phyloP scores from a whole-genome alignment of 257 asterid species.

The Echium plantagineum region DNA sequence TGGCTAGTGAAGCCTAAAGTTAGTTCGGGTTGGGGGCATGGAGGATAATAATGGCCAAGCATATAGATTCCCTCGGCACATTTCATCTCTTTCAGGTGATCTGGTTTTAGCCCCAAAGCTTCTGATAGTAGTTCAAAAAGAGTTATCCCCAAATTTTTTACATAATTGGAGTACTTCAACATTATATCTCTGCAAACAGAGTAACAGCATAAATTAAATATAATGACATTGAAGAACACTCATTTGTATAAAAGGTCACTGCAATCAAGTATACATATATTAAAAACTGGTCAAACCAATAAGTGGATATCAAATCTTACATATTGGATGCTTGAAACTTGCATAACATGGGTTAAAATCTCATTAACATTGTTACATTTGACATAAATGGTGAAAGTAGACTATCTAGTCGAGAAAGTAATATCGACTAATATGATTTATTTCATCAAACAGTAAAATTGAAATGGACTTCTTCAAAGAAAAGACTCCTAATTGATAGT shows the following conservation, averaged over 20 bases:
- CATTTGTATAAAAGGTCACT: neutral
- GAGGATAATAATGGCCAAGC: constrained; percentile 9
- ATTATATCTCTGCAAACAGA: constrained; percentile 6
- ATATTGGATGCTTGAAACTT: too few species aligned
- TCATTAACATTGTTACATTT: too few species aligned
- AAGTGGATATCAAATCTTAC: too few species aligned
- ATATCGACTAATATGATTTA: too few species aligned
- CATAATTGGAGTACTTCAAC: constrained; percentile 1
- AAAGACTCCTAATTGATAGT: too few species aligned
- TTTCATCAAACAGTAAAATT: too few species aligned
- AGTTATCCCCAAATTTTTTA: constrained; percentile 1
- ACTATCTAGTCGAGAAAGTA: too few species aligned
- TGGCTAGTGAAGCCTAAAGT: constrained; percentile 9
- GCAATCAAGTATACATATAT: too few species aligned
- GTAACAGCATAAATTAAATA: neutral
- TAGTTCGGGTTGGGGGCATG: constrained; percentile 11
- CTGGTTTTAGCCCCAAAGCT: constrained; percentile 5
- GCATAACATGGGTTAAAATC: too few species aligned
- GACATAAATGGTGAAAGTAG: too few species aligned
- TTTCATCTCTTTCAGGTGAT: constrained; percentile 1
- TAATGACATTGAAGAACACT: neutral
- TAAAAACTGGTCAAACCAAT: too few species aligned
- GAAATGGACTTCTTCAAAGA: too few species aligned
- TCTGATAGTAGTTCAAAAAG: constrained; percentile 8
- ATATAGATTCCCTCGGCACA: constrained; percentile 10